A percentile compares a stretch with the other conserved stretches of the same genome.
Conservation (phyloP, 2,329 filamentous ascomycete species). For the Truncatella angustata region DNA sequence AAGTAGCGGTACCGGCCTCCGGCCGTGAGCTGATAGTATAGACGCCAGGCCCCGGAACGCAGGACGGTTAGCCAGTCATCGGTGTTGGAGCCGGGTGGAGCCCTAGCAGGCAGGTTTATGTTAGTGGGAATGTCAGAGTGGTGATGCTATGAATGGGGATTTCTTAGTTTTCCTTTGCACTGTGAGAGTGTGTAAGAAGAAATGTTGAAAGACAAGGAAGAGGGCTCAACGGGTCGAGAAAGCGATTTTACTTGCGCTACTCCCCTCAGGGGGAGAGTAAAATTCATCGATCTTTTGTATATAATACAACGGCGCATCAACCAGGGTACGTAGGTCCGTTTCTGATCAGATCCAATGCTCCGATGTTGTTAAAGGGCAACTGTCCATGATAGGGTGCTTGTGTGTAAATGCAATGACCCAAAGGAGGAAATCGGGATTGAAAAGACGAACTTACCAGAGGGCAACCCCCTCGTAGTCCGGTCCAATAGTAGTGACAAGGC, state of each 20-base stretch:
- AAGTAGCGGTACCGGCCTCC: conserved; percentile 76
- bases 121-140: background rate
- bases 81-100: conserved; percentile 71
- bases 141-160: background rate
- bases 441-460: conserved; percentile 60
- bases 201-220: no score
- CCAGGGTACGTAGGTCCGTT: no score
- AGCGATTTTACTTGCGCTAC: no score
- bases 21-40: conserved; percentile 69
- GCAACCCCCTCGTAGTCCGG: conserved; percentile 75
- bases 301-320: no score
- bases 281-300: no score
- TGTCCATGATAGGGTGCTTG: background rate
- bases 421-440: background rate
- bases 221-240: no score
- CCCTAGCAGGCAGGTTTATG: conserved; percentile 48
- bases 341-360: no score
- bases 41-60: conserved; percentile 74
- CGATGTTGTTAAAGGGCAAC: no score
- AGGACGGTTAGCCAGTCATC: conserved; percentile 71
- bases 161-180: no score
- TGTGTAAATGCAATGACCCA: background rate
- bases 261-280: no score
- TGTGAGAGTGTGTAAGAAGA: no score
- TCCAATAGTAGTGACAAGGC: conserved; percentile 72